Conservation (phyloP, 805 yeast genomes). For the Ogataea chonburiensis region DNA sequence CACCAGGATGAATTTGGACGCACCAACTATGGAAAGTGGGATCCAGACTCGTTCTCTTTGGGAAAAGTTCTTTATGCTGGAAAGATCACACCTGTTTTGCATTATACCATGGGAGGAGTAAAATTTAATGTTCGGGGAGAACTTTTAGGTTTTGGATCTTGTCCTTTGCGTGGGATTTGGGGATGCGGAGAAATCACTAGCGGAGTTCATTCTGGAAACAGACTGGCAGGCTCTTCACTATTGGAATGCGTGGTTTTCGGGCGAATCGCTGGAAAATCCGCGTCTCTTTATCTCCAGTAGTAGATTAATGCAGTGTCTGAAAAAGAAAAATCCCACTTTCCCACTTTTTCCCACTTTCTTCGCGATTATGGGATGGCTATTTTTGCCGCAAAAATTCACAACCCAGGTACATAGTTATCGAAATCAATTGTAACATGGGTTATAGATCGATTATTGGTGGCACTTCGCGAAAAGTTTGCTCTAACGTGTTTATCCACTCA, state of each 20-base stretch:
- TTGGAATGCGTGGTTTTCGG: slow-evolving; percentile 68
- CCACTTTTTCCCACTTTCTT: too few species aligned
- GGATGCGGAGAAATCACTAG: slow-evolving; percentile 72
- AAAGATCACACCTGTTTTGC: slow-evolving; percentile 55
- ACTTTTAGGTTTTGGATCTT: slow-evolving; percentile 32
- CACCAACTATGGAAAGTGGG: slow-evolving; percentile 22
- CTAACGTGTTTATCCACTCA: slow-evolving; percentile 36
- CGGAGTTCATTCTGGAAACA: slow-evolving; percentile 67
- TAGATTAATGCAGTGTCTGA: too few species aligned
- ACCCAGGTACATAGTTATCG: not conserved
- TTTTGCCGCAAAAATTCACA: too few species aligned
- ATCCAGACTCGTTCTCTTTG: slow-evolving; percentile 7
- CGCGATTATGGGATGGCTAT: too few species aligned
- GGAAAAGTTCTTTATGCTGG: slow-evolving; percentile 44
- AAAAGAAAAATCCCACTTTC: too few species aligned
- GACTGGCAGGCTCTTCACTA: slow-evolving; percentile 61
- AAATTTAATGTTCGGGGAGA: slow-evolving; percentile 48
- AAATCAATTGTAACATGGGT: too few species aligned
- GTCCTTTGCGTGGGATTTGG: slow-evolving; percentile 47
- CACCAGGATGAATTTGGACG: slow-evolving; percentile 16
- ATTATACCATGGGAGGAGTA: slow-evolving; percentile 70
- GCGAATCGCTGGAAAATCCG: slow-evolving; percentile 42
- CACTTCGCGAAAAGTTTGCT: slow-evolving; percentile 35
- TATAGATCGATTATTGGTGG: slow-evolving; percentile 41
- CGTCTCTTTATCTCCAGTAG: too few species aligned